Conservation (phyloP, 306 rosid species). For the Rosa lucieae region DNA sequence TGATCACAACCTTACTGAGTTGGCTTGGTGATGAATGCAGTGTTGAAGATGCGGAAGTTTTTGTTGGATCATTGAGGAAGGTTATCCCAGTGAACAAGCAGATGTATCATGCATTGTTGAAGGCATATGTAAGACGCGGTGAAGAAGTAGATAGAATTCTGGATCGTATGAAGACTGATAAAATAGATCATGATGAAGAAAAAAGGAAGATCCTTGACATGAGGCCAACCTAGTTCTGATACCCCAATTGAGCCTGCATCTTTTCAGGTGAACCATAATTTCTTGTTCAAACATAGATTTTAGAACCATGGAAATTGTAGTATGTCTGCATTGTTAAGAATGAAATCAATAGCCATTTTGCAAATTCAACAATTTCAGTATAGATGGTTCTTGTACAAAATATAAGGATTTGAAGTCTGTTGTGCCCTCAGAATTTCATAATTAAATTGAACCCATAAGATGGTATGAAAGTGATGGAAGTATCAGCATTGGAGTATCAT, state of each 20-base stretch:
- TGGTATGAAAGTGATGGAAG: background rate
- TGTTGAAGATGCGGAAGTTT: conserved; percentile 55
- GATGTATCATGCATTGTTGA: conserved; percentile 58
- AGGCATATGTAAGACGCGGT: conserved; percentile 52
- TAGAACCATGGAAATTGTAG: background rate
- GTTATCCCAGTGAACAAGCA: conserved; percentile 37
- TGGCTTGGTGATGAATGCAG: conserved; percentile 68
- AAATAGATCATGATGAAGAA: conserved; percentile 44
- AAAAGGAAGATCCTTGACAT: conserved; percentile 38
- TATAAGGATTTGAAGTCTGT: background rate
- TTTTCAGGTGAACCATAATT: background rate
- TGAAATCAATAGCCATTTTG: background rate
- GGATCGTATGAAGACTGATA: conserved; percentile 55
- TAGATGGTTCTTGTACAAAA: background rate
- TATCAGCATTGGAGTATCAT: background rate
- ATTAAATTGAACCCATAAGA: background rate
- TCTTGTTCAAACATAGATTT: background rate
- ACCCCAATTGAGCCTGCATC: background rate
- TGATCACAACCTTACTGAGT: conserved; percentile 34
- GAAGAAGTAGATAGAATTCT: conserved; percentile 45
- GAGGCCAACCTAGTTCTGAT: conserved; percentile 18
- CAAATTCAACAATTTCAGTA: background rate
- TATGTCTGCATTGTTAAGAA: background rate
- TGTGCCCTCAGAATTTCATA: no score
- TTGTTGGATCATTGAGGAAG: conserved; percentile 45